Conservation (phyloP, 2,329 filamentous ascomycete genomes). For the Venturia effusa region DNA sequence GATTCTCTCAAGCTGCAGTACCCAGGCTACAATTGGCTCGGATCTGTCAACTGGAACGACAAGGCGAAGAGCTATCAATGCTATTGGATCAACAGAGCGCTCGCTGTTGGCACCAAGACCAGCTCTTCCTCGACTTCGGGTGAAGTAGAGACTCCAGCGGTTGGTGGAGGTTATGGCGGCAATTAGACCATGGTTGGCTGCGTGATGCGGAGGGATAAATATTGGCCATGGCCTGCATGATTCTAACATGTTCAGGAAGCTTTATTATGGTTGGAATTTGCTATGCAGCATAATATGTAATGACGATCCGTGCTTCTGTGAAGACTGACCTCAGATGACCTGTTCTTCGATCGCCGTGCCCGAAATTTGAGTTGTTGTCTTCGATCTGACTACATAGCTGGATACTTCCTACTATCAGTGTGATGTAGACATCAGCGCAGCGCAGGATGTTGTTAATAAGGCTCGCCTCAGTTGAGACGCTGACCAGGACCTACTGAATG, state of each 20-base stretch:
- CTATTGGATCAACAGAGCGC: neutral
- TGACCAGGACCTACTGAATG: neutral
- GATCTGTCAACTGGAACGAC: conserved; percentile 4
- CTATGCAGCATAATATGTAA: neutral
- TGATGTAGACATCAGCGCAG: too few relatives aligned
- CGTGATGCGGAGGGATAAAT: neutral
- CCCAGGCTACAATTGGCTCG: conserved; percentile 4
- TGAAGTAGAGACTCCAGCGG: neutral
- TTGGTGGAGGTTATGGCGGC: neutral
- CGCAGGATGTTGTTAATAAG: neutral
- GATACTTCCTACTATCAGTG: too few relatives aligned
- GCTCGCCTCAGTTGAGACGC: neutral
- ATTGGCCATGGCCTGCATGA: neutral
- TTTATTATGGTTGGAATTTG: neutral
- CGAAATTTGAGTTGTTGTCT: neutral
- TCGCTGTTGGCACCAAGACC: neutral
- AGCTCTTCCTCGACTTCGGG: neutral
- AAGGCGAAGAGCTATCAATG: conserved; percentile 4
- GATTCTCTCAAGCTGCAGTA: neutral
- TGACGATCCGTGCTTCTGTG: neutral
- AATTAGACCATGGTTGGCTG: neutral
- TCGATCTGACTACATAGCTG: neutral
- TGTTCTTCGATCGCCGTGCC: too few relatives aligned
- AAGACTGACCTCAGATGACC: neutral
- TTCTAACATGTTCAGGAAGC: neutral